Evolutionary conservation across 225 moss, liverwort and hornwort genomes (phyloP), one percentile per base, ranked within the genome.

Genomic region (Rhytidiadelphus loreus): DNA sequence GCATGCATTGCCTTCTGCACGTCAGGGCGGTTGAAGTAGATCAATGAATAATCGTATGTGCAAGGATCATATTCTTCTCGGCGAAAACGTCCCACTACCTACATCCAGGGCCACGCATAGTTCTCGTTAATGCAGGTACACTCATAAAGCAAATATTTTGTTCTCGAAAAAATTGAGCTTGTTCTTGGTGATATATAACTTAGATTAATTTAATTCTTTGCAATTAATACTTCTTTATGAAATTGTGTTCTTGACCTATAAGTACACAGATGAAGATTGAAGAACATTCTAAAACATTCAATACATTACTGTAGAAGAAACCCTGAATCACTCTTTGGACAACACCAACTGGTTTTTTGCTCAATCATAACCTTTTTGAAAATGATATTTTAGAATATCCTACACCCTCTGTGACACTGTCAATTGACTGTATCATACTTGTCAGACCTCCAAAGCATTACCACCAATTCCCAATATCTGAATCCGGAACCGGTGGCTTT

Each of bases 1-100:
- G 96, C 94, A 55, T 97, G 97, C 87, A 97, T 93, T 13, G 97
- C 94, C 85, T 93, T 77, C 35, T 96, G 97, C 62, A 97, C 96
- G 28, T 94, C 93, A 1, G 89, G 93, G 24, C 90, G 83, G 70
- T 97, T 96, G 64, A 96, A 93, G 89, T 97, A 97, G 56, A 82
- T 82, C 18, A 75, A 7, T 6, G 94, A 93, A 80, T 95, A 92
- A 64, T 93, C 86, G 9, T 90, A 89, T 14, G 89, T 83, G 87
- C 96, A 97, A 37, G 95, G 92, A 78, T 91, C 91, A 25, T 87
- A 88, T 43, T 65, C 71, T 70, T 85, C 68, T 64, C 90, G 63
- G 37, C 90, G 91, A 46, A 85, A 87, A 21, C 37, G 85, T 6
- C 92, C 90, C 46, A 90, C 28, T 13, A 88, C 14, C 93, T 93